Conservation (phyloP, 495 filamentous ascomycete species). For the Beverwykella pulmonaria region DNA sequence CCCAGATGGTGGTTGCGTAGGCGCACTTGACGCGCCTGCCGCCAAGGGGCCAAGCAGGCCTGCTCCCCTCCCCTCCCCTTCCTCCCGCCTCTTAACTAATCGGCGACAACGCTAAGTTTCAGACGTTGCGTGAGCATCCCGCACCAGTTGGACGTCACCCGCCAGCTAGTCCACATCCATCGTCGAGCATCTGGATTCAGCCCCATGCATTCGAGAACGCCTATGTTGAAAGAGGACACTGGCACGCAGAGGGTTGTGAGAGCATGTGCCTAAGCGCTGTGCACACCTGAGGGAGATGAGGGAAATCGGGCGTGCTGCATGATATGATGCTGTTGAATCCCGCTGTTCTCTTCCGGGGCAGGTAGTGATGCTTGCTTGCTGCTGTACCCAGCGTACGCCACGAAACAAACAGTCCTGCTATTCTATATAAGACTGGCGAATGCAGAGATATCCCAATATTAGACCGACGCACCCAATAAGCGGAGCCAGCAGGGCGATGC, state of each 20-base stretch:
- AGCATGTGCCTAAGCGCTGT: no score
- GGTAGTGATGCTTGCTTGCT: not conserved
- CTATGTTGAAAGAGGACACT: not conserved
- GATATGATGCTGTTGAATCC: no score
- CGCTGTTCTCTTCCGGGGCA: no score
- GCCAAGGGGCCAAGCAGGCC: no score
- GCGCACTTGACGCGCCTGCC: not conserved
- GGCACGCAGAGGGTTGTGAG: not conserved
- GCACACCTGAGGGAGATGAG: no score
- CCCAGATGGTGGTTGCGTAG: not conserved
- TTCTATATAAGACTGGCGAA: constrained; percentile 11
- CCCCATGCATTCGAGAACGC: not conserved
- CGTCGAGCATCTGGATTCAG: not conserved
- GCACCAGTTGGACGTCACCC: not conserved
- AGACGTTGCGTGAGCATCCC: not conserved
- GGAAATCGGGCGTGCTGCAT: no score
- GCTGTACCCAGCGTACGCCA: not conserved
- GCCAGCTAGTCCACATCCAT: constrained; percentile 1
- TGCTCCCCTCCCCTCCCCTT: no score
- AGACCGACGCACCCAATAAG: constrained; percentile 14
- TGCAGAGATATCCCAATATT: constrained; percentile 15
- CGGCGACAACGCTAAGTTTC: no score
- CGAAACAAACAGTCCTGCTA: not conserved
- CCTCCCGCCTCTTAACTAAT: not conserved
- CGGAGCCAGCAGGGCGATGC: not conserved